Percentiles rank a stretch among this genome's conserved stretches.
phyloP scores from a whole-genome alignment of 441 rosid species.

The Populus trichocarpa region DNA sequence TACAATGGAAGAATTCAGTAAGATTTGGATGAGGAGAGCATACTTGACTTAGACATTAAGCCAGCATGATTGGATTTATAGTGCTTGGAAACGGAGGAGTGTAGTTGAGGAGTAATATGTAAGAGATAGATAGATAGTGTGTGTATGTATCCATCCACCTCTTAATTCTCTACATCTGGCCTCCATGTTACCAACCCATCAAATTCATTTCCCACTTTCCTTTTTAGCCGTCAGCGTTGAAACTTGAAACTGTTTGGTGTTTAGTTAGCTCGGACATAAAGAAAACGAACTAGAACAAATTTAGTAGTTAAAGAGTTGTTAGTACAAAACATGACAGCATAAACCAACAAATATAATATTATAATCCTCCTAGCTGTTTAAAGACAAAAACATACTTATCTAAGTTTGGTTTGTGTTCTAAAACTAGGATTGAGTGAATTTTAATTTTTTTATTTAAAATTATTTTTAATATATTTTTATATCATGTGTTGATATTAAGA shows the following conservation, averaged over 20 bases:
- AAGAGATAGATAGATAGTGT: background rate
- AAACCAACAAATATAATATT: background rate
- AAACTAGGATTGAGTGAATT: too few relatives aligned
- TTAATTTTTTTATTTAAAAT: too few relatives aligned
- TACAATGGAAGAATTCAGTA: constrained; percentile 2
- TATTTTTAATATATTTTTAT: too few relatives aligned
- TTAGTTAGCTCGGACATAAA: background rate
- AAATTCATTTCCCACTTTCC: background rate
- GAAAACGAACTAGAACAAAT: background rate
- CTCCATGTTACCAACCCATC: background rate
- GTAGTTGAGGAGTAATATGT: background rate
- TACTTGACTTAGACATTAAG: constrained; percentile 19
- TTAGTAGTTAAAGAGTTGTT: background rate
- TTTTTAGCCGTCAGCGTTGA: background rate
- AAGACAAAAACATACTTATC: background rate
- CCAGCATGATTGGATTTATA: constrained; percentile 15
- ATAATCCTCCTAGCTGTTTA: background rate
- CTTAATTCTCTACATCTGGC: background rate
- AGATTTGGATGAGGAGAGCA: background rate
- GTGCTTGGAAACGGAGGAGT: background rate
- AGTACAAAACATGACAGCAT: background rate
- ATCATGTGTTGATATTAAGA: too few relatives aligned
- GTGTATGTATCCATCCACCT: too few relatives aligned
- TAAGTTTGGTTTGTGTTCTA: too few relatives aligned
- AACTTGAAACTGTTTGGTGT: background rate